Base-by-base conservation (phyloP, 352 stramenopile genomes). In the Globisporangium spinosum region DNA sequence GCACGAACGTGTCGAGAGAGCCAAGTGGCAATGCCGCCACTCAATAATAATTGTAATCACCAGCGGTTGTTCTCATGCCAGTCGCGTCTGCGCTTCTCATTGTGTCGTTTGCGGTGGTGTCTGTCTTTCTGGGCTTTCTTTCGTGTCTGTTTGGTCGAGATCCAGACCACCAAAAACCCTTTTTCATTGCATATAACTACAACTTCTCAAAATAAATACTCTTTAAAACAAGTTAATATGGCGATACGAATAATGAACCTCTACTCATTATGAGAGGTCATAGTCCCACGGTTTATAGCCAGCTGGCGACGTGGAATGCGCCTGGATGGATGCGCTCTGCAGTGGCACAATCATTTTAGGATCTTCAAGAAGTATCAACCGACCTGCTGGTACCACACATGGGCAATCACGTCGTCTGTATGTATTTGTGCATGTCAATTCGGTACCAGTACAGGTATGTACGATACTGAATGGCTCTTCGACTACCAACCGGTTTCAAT, bases 1-100 rank as follows among this genome's bases (percentile, higher is more conserved):
- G 54, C 54, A 59, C 54, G 54, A 43, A 12, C 25, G 54, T 15
- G 54, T 59, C 54, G 54, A 29, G 54, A 59, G n/a, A 59, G 43
- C 54, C 54, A 25, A 59, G 15, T 59, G 54, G 54, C 13, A 58
- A 4, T 22, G 23, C 25, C 15, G 15, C 23, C 53, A 23, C n/a
- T 56, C 49, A 13, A 56, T 27, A 17, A 56, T 55, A 22, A 25
- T 32, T 32, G 27, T 6, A 22, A 56, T 17, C 49, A 12, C 23
- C 22, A 58, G 51, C 12, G 40, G 3, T 20, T n/a, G 40, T 49
- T 7, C 40, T 49, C 40, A 49, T 49, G 40, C 27, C 51, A 58
- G 51, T 27, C n/a, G 23, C 51, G 23, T 10, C 34, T 59, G 54
- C 25, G 12, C 38, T 45, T 45, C 15, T 25, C 34, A n/a, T 29